Evolutionary conservation across 257 asterid species (phyloP), one percentile per base, ranked within the genome.

Genomic region (Capsicum baccatum): DNA sequence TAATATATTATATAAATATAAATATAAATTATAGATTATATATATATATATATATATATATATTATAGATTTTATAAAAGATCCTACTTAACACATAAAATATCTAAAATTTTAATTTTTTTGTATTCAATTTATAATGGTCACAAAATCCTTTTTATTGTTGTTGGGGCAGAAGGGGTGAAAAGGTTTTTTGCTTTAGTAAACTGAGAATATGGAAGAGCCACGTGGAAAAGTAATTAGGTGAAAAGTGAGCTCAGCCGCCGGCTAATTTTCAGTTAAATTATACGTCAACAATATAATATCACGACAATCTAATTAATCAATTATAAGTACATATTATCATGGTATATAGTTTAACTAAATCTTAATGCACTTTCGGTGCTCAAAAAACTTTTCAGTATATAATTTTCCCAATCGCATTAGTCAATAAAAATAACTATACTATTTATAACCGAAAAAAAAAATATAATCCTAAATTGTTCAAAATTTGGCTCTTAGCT

Each of bases 231-330:
- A 33, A 42, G 9, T 1, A 17, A 78, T 60, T 82, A 48, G 83
- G 85, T 60, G 82, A 64, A 21, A 13, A 76, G 44, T 57, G 48
- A 80, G 9, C 26, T 59, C 56, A 69, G 78, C 58, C 44, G 74
- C 83, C 78, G 81, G 81, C 83, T 57, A 8, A 63, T 39, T 59
- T 81, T 71, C 58, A n/a, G 47, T 17, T 44, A 71, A 5, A 26
- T 26, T 44, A 47, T 44, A 71, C 5, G 13, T 52, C 8, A 58
- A 58, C 9, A 15, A 8, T 58, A 58, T 58, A 8, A 16, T 58
- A 57, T 5, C n/a, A 15, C 19, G 62, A 68, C 8, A 69, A 44
- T 42, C 54, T 42, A 39, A 17, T 69, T 26, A 44, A 44, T 44
- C 6, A 39, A 39, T 39, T 4, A 26, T 26, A 69, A 8, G 39